A percentile compares a stretch with the other conserved stretches of the same genome.
These are phyloP conservation scores for Rhizoclosmatium sp. DNA, from an alignment of 192 early-diverging fungal genomes.

Conservation along the genomic window DNA sequence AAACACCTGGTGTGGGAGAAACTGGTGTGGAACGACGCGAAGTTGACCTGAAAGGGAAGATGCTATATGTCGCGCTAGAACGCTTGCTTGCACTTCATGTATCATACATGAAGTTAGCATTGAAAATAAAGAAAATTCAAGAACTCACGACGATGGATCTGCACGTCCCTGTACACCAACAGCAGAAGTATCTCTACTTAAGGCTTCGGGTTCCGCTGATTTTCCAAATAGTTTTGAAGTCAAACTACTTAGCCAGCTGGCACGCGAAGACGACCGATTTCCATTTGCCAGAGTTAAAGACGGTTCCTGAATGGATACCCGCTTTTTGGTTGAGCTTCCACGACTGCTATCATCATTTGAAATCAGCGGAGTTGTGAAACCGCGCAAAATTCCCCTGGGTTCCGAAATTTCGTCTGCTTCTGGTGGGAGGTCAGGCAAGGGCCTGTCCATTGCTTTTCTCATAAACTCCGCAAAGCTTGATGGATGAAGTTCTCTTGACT, in stretches of 20 bases:
- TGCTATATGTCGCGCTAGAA: background rate
- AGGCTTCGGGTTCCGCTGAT: no score
- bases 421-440: background rate
- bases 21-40: background rate
- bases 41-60: background rate
- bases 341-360: background rate
- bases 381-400: background rate
- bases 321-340: conserved; percentile 9
- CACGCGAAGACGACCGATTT: background rate
- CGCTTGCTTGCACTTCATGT: background rate
- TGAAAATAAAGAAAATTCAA: background rate
- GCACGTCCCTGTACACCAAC: background rate
- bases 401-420: background rate
- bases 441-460: background rate
- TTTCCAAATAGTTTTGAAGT: background rate
- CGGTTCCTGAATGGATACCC: conserved; percentile 20
- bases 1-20: background rate
- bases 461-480: conserved; percentile 17
- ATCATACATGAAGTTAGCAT: no score
- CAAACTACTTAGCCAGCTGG: background rate
- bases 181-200: no score
- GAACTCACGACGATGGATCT: background rate
- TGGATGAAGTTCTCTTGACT: background rate
- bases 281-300: background rate
- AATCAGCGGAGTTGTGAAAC: background rate